phyloP scores from a whole-genome alignment of 805 yeast genomes.

The Candida vartiovaarae region DNA sequence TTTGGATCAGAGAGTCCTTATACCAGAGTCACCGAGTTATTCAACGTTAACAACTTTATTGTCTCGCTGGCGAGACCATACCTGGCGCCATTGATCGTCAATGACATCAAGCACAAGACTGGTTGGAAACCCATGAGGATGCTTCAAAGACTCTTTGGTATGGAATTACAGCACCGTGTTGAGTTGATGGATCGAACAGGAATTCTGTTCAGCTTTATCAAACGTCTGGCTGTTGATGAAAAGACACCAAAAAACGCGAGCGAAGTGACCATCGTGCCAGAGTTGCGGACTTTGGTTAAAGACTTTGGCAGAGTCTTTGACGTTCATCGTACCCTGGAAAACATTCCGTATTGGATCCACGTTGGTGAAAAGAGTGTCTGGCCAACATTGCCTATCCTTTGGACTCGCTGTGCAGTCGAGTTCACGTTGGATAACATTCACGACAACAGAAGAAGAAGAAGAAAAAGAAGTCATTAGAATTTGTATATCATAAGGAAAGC shows the following conservation, averaged over 20 bases:
- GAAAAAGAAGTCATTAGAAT: not conserved
- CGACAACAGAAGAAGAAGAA: constrained; percentile 21
- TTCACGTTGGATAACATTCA: constrained; percentile 77
- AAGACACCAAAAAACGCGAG: constrained; percentile 72
- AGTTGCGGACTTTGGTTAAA: constrained; percentile 49
- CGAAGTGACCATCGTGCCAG: constrained; percentile 89
- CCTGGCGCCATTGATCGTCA: constrained; percentile 79
- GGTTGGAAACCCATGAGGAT: constrained; percentile 31
- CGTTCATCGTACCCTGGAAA: constrained; percentile 73
- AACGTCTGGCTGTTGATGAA: constrained; percentile 81
- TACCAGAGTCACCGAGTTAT: constrained; percentile 81
- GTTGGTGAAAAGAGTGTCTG: constrained; percentile 92
- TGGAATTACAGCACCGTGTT: constrained; percentile 82
- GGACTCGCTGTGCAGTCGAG: constrained; percentile 88
- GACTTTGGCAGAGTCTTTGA: constrained; percentile 31
- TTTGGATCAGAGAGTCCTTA: constrained; percentile 59
- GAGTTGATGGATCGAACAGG: constrained; percentile 77
- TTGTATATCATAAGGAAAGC: too few species aligned
- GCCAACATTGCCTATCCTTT: constrained; percentile 79
- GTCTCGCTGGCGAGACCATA: constrained; percentile 92
- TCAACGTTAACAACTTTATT: constrained; percentile 89
- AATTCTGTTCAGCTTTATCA: constrained; percentile 57
- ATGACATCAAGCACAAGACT: constrained; percentile 69
- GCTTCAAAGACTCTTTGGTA: constrained; percentile 33
- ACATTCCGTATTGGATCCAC: constrained; percentile 80